Base-by-base conservation (phyloP, 1,284 basidiomycete genomes). In the Puccinia triticina region DNA sequence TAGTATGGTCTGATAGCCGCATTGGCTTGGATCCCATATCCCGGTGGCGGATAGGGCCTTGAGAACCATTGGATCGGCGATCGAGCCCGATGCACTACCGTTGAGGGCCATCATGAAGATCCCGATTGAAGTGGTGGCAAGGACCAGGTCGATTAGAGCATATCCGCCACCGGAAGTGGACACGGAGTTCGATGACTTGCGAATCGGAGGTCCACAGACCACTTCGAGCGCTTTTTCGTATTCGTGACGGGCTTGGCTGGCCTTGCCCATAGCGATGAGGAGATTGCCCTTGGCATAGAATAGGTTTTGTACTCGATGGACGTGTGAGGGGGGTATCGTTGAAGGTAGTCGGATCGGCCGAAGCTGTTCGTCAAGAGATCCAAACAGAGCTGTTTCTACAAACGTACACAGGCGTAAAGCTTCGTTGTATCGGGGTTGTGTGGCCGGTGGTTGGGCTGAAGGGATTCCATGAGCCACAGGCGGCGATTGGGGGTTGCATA, bases 201-300 rank as follows among this genome's bases (percentile, higher is more conserved):
- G 71, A 21, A 48, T 18, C 23, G 80, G 73, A 18, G 59, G 34
- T 11, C 84, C 81, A 26, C 85, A 77, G 0, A 83, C 85, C 29
- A 84, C 67, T 72, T 86, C 85, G 66, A 88, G 83, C 3, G 87
- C 87, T 74, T 87, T 87, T 84, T 87, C 85, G 76, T 88, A 88
- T 76, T 89, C 89, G 48, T 86, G 83, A 50, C 86, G 85, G 40
- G 86, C 85, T 71, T 84, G 83, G 66, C 77, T 84, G 34, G 83
- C 83, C 82, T 82, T 85, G 84, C 23, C 85, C 83, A 84, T 48
- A 10, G 87, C 86, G 50, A 86, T 86, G 57, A 87, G 87, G 29
- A 89, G 84, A 81, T 88, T 89, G 18, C 88, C 89, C 83, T 87
- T 87, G 43, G 88, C 88, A 84, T 88, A 88, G 72, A 89, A 87